Conservation (phyloP, 1,284 basidiomycete species). For the Neonothopanus nambi region DNA sequence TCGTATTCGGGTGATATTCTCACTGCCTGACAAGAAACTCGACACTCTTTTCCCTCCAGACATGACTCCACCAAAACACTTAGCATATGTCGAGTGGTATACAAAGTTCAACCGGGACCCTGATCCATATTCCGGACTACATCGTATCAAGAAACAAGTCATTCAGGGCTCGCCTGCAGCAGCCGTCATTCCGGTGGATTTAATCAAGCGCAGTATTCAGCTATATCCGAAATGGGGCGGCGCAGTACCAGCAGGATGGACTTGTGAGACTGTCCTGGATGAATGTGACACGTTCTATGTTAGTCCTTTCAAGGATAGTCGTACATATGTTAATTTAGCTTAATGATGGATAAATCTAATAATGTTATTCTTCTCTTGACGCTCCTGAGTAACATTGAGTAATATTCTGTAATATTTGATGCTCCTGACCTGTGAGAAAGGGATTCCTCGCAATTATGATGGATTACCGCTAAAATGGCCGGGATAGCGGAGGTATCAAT, state of each 20-base stretch:
- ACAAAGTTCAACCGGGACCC: neutral
- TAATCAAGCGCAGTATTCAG: neutral
- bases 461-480: no score
- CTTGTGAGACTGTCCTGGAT: neutral
- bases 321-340: slow-evolving; percentile 1
- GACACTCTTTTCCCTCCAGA: neutral
- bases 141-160: neutral
- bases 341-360: neutral
- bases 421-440: no score
- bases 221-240: slow-evolving; percentile 10
- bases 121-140: neutral
- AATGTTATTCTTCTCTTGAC: neutral
- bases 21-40: neutral
- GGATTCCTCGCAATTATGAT: no score
- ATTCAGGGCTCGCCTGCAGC: neutral
- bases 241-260: neutral
- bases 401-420: no score
- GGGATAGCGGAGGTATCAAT: neutral
- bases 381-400: no score
- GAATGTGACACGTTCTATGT: neutral
- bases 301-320: neutral
- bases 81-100: slow-evolving; percentile 5
- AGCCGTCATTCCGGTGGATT: slow-evolving; percentile 1
- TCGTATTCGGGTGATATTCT: neutral
- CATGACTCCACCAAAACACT: neutral